Evolutionary conservation across 1,284 basidiomycete species (phyloP).

Genomic region (Pyrrhoderma noxium): DNA sequence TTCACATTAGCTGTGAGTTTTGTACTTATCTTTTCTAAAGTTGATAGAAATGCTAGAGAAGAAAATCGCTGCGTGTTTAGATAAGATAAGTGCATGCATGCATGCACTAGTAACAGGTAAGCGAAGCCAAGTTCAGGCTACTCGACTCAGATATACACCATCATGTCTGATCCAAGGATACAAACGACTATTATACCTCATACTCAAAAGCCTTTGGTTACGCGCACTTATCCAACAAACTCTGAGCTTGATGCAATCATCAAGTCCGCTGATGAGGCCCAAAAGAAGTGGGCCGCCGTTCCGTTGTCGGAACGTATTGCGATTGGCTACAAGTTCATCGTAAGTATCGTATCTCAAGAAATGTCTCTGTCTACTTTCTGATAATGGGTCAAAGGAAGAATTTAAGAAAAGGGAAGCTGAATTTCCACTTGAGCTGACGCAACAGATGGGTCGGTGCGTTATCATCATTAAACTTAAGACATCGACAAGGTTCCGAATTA

Average conservation of each 20-base stretch:
- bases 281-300: conserved; percentile 66
- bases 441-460: conserved; percentile 71
- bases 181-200: conserved; percentile 72
- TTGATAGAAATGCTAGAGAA: too few relatives aligned
- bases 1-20: too few relatives aligned
- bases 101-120: too few relatives aligned
- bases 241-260: conserved; percentile 57
- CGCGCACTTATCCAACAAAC: conserved; percentile 48
- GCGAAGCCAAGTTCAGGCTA: too few relatives aligned
- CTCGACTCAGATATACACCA: too few relatives aligned
- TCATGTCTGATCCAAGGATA: background rate
- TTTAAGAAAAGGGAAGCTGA: conserved; percentile 66
- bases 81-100: too few relatives aligned
- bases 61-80: too few relatives aligned
- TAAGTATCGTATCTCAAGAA: conserved; percentile 26
- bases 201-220: conserved; percentile 51
- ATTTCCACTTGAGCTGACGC: conserved; percentile 68
- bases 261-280: conserved; percentile 51
- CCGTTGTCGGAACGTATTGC: conserved; percentile 65
- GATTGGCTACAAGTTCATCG: conserved; percentile 73
- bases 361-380: background rate
- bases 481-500: too few relatives aligned
- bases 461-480: background rate
- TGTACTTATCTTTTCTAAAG: too few relatives aligned
- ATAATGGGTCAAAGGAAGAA: conserved; percentile 47